Conservation (phyloP, 2,329 filamentous ascomycete genomes). For the Neurospora crassa region DNA sequence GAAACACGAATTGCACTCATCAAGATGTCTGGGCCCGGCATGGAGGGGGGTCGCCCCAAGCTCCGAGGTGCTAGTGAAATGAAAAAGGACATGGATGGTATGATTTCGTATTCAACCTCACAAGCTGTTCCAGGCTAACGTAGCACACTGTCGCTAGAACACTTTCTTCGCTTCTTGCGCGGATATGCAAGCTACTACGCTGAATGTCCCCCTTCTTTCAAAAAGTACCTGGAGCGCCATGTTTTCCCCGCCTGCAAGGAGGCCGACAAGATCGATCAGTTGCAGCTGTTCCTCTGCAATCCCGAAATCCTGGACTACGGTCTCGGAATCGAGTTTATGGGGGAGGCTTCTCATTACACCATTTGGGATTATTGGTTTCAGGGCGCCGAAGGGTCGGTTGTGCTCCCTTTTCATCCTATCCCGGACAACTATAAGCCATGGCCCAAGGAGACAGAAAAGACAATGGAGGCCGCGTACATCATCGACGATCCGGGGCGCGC, state of each 20-base stretch:
- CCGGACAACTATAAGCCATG: not conserved
- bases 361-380: constrained; percentile 5
- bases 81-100: not conserved
- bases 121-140: not conserved
- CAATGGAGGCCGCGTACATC: not conserved
- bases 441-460: not conserved
- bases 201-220: constrained; percentile 9
- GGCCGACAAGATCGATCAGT: not conserved
- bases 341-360: constrained; percentile 1
- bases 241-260: constrained; percentile 3
- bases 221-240: constrained; percentile 6
- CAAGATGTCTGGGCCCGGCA: not conserved
- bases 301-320: constrained; percentile 2
- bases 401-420: not conserved
- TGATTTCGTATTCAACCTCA: not conserved
- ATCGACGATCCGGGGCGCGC: not conserved
- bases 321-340: constrained; percentile 1
- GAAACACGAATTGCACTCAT: not conserved
- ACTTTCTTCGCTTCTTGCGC: constrained; percentile 7
- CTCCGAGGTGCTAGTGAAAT: not conserved
- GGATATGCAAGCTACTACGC: constrained; percentile 5
- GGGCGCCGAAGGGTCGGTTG: not conserved
- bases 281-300: constrained; percentile 5
- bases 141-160: constrained; percentile 1
- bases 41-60: not conserved